Evolutionary conservation across 371 early-diverging fungal species (phyloP), one percentile per base, ranked within the genome.

Genomic region (Phascolomyces articulosus): DNA sequence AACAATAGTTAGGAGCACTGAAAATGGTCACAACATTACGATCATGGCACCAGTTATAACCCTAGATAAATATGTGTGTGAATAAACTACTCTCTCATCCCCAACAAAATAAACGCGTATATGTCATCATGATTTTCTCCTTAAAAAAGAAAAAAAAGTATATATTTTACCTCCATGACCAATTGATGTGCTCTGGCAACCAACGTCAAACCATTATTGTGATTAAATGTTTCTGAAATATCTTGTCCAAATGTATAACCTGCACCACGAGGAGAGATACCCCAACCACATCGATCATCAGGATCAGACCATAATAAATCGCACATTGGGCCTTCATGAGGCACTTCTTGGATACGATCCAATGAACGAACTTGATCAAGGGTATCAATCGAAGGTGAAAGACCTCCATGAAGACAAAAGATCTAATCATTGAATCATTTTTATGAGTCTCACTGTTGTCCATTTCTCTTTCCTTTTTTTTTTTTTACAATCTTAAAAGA

Each of bases 1-100:
- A 99, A 82, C 99, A 99, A 79, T 99, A 99, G 81, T 97, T 99
- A 24, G 99, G 99, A 26, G 99, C 99, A 81, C 94, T 94, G 75
- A 99, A 99, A 60, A 99, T 97, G 27, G 99, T 99, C 4, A 99
- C 99, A 10, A 98, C 97, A 67, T 96, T 95, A 73, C 95, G 89
- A 61, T 99, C 98, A 76, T 98, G 98, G 74, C 94, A 90, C 97
- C 97, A 99, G 77, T 95, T 96, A 86, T 96, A 99, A 29, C 97
- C 96, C 90, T 70, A 92, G 9, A 47, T 9, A 44, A 38, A 49
- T 1, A 21, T 20, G 2, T 34, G 6, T 34, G 6, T 34, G 6
- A 34, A 34, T 34, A 11, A 34, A 11, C 11, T 34, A 34, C 34
- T 31, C 34, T 11, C 34, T 11, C 2, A 6, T 34, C 34, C 34